A percentile compares a stretch with the other conserved stretches of the same genome.
These are phyloP conservation scores for Eimeria praecox DNA, from an alignment of 169 alveolate species.

Conservation along the genomic window DNA sequence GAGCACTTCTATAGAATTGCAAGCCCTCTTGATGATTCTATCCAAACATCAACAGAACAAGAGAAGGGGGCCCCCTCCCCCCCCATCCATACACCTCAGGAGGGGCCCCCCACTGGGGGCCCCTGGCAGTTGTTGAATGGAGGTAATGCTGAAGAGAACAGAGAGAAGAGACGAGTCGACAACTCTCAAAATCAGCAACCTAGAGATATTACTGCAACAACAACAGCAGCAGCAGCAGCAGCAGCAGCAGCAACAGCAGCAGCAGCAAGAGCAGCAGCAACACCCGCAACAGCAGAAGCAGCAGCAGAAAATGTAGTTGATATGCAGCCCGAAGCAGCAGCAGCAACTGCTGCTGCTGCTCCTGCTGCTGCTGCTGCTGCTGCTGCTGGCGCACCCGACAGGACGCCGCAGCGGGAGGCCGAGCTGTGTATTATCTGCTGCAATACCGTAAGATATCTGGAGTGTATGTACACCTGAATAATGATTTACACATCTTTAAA, in stretches of 20 bases:
- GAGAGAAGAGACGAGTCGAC: background rate
- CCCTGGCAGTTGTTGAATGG: background rate
- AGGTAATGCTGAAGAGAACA: background rate
- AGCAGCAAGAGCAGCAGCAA: background rate
- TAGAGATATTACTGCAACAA: background rate
- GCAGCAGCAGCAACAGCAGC: conserved; percentile 18
- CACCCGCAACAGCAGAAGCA: conserved; percentile 4
- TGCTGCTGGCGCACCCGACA: background rate
- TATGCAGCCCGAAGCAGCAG: background rate
- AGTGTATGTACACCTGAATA: background rate
- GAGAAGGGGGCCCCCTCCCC: conserved; percentile 11
- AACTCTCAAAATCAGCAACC: background rate
- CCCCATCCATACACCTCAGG: background rate
- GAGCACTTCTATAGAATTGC: conserved; percentile 72
- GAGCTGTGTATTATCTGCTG: conserved; percentile 64
- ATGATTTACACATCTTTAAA: background rate
- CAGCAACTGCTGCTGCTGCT: conserved; percentile 6
- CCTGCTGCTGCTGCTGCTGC: conserved; percentile 2
- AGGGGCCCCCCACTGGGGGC: background rate
- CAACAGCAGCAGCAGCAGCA: conserved; percentile 16
- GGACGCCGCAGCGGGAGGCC: background rate
- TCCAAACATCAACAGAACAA: background rate
- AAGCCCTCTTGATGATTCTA: conserved; percentile 25
- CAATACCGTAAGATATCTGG: conserved; percentile 41
- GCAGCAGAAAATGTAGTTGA: background rate